Conservation (phyloP, 139 green algal species). For the Chlamydomonas incerta region DNA sequence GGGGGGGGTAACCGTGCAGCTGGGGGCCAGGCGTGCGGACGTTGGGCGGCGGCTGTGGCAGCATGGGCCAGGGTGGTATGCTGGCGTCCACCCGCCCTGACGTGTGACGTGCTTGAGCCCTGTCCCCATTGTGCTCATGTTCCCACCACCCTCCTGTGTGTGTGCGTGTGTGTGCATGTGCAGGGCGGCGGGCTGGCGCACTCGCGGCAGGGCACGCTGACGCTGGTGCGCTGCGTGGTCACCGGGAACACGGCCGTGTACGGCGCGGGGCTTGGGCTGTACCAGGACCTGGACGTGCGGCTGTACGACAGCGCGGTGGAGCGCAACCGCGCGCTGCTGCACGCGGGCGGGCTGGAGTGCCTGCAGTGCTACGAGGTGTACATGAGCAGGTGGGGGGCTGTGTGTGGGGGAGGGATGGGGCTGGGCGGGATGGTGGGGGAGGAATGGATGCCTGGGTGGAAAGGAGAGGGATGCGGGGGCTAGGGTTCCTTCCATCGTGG, state of each 20-base stretch:
- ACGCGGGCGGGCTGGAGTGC: conserved; percentile 10
- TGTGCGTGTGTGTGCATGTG: no score
- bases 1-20: no score
- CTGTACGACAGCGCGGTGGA: not conserved
- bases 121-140: no score
- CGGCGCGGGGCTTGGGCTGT: conserved; percentile 1
- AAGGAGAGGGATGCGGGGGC: no score
- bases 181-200: conserved; percentile 27
- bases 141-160: no score
- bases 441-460: not conserved
- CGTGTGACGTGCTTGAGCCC: no score
- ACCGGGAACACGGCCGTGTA: not conserved
- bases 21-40: no score
- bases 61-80: no score
- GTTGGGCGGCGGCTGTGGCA: no score
- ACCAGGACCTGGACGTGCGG: conserved; percentile 7
- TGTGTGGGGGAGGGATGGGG: no score
- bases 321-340: not conserved
- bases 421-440: not conserved
- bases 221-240: not conserved
- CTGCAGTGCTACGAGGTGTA: not conserved
- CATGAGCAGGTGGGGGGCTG: not conserved
- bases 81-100: no score
- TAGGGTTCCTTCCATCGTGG: no score
- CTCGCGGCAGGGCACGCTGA: not conserved